Conservation (phyloP, 371 early-diverging fungal species). For the Mortierella sp. region DNA sequence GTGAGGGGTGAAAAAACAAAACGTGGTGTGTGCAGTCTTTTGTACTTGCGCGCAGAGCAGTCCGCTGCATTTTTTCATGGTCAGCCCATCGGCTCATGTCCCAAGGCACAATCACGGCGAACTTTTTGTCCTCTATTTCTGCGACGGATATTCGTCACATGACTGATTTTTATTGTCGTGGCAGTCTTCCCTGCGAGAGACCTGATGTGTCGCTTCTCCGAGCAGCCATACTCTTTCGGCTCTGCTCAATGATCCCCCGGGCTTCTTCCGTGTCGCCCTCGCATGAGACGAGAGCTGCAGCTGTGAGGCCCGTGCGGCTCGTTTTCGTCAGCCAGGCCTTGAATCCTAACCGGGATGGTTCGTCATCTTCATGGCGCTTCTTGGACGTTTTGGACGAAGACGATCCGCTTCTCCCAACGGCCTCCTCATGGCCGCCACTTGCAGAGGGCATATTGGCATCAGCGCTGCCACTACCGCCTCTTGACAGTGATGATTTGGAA, state of each 20-base stretch:
- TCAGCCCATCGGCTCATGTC: no score
- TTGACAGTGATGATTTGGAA: no score
- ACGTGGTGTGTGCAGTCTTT: no score
- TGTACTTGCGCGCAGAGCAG: no score
- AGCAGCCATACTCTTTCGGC: constrained; percentile 37
- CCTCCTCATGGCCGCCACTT: neutral
- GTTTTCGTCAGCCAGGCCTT: constrained; percentile 30
- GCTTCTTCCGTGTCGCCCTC: constrained; percentile 28
- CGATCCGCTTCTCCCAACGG: constrained; percentile 1
- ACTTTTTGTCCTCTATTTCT: no score
- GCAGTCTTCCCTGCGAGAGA: no score
- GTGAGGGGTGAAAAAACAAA: neutral
- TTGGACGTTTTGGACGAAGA: neutral
- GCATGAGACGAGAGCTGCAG: constrained; percentile 21
- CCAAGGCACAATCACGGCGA: no score
- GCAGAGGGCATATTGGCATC: no score
- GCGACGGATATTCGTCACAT: no score
- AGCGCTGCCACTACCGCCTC: no score
- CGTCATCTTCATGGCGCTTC: constrained; percentile 17
- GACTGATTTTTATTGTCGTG: no score
- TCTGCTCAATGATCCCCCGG: constrained; percentile 41
- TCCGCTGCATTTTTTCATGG: no score
- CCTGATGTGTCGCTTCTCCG: constrained; percentile 37
- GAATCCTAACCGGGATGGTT: constrained; percentile 17
- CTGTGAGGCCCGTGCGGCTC: constrained; percentile 26